A percentile compares a stretch with the other conserved stretches of the same genome.
phyloP scores from a whole-genome alignment of 2,329 filamentous ascomycete genomes.

The Epichloe festucae region DNA sequence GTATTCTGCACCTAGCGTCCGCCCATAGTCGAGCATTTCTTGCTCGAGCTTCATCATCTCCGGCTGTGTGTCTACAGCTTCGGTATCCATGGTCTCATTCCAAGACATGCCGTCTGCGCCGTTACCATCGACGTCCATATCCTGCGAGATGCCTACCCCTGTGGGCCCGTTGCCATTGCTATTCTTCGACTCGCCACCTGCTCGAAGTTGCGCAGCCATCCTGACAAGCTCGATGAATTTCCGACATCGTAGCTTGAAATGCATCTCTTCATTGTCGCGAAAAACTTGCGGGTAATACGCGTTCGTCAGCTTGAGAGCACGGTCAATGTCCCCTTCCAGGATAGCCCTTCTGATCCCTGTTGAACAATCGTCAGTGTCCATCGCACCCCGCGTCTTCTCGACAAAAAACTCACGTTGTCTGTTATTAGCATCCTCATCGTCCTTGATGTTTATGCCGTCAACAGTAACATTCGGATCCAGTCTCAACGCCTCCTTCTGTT shows the following conservation, averaged over 20 bases:
- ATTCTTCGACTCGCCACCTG: constrained; percentile 30
- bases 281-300: constrained; percentile 71
- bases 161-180: constrained; percentile 27
- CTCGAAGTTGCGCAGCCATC: constrained; percentile 52
- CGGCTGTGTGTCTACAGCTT: constrained; percentile 19
- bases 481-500: constrained; percentile 58
- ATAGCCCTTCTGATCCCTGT: constrained; percentile 76
- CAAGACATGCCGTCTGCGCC: constrained; percentile 25
- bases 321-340: constrained; percentile 83
- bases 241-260: constrained; percentile 77
- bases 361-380: constrained; percentile 3
- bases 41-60: constrained; percentile 40
- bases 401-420: constrained; percentile 56
- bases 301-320: constrained; percentile 69
- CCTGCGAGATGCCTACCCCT: constrained; percentile 25
- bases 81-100: constrained; percentile 41
- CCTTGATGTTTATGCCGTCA: constrained; percentile 52
- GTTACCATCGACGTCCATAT: constrained; percentile 44
- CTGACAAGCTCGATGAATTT: constrained; percentile 95
- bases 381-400: background rate
- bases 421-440: constrained; percentile 77
- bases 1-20: constrained; percentile 66
- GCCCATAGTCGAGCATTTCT: constrained; percentile 67
- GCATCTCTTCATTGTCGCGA: constrained; percentile 65
- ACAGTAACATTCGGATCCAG: constrained; percentile 39